Conservation (phyloP, 2,329 filamentous ascomycete genomes). For the Aureobasidium sp. region DNA sequence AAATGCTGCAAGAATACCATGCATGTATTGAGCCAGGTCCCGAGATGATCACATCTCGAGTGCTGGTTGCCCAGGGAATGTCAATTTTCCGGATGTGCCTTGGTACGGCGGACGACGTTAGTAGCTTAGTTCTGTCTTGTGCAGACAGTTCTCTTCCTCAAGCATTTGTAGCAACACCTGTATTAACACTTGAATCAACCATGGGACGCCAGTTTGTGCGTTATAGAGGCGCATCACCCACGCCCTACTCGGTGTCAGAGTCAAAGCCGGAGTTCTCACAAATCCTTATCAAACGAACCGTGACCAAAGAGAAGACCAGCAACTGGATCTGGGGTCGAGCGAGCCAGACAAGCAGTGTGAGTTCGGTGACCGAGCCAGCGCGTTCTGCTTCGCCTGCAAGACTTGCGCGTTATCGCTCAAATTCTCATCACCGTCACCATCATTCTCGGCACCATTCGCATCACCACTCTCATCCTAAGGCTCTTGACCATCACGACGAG, state of each 20-base stretch:
- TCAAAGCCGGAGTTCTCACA: neutral
- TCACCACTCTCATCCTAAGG: neutral
- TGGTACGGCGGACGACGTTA: neutral
- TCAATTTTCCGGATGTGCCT: too few relatives aligned
- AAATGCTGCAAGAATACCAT: neutral
- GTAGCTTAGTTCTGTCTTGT: neutral
- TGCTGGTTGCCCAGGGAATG: neutral
- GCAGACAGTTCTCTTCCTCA: neutral
- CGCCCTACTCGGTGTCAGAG: neutral
- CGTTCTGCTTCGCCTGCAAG: neutral
- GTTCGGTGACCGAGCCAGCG: neutral
- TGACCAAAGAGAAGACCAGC: constrained; percentile 1
- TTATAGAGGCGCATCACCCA: neutral
- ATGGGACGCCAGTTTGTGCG: neutral
- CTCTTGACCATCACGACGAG: neutral
- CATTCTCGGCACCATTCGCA: neutral
- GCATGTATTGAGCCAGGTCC: neutral
- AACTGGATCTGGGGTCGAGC: neutral
- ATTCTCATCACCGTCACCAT: neutral
- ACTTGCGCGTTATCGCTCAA: neutral
- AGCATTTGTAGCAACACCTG: neutral
- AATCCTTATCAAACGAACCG: neutral
- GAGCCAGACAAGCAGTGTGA: neutral
- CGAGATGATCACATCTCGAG: neutral
- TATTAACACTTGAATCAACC: neutral